Evolutionary conservation across 352 stramenopile genomes (phyloP).

Genomic region (Phytophthora fragariaefolia): DNA sequence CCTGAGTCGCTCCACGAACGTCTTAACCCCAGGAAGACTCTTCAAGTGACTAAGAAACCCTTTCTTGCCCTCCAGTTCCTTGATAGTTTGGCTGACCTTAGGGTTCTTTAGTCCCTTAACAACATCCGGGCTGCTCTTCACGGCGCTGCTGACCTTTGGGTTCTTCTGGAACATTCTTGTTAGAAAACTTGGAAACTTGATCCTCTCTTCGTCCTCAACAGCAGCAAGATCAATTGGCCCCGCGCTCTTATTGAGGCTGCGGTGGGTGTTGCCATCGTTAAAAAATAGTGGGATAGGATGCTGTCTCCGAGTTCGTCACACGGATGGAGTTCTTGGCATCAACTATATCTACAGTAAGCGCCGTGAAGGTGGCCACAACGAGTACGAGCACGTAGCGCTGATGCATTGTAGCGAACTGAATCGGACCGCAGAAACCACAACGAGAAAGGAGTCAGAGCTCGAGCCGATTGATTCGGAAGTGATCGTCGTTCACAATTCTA

Average conservation of each 20-base stretch:
- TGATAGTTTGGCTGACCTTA: not conserved
- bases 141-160: not conserved
- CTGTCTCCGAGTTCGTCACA: not conserved
- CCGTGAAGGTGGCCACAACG: no score
- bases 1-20: not conserved
- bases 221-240: no score
- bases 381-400: no score
- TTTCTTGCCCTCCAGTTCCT: not conserved
- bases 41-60: not conserved
- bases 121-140: not conserved
- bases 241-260: not conserved
- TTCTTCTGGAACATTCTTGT: not conserved
- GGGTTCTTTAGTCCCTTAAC: not conserved
- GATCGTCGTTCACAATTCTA: no score
- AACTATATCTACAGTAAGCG: no score
- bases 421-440: no score
- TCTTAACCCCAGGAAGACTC: not conserved
- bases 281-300: not conserved
- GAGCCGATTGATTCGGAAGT: no score
- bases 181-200: not conserved
- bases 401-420: no score
- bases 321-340: no score
- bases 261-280: not conserved
- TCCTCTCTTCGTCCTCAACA: not conserved
- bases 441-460: no score